Evolutionary conservation across 148 eudicot species (phyloP).

Genomic region (Rhododendron griersonianum): DNA sequence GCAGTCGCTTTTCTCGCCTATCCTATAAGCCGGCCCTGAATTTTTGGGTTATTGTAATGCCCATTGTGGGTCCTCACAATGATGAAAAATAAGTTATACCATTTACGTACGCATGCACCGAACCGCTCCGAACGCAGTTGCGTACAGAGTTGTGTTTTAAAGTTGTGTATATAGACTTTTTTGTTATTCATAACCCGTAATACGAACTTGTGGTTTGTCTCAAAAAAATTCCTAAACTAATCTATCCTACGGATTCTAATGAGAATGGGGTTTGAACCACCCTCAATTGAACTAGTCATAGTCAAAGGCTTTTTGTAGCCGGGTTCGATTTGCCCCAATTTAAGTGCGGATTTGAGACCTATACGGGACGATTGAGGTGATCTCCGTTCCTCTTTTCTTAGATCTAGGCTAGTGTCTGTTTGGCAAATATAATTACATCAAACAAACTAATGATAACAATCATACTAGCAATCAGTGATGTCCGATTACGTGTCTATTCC

Average conservation of each 20-base stretch:
- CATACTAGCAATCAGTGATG: no score
- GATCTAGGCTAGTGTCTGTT: no score
- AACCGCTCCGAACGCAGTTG: no score
- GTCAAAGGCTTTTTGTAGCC: neutral
- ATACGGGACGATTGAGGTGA: neutral
- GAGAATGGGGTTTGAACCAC: neutral
- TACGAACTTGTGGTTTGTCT: neutral
- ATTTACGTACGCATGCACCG: no score
- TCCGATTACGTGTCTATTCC: no score
- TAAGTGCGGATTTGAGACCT: neutral
- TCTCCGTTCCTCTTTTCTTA: no score
- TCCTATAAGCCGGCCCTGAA: no score
- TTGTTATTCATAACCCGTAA: neutral
- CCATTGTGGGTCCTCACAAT: neutral
- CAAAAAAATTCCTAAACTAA: neutral
- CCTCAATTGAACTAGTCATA: neutral
- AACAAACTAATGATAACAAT: no score
- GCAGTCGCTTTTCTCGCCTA: no score
- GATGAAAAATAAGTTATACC: no score
- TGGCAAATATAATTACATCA: no score
- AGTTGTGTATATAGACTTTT: neutral
- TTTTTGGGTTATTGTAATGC: neutral
- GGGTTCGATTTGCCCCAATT: neutral
- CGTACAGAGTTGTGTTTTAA: neutral
- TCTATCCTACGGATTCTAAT: neutral